Evolutionary conservation across 1,284 basidiomycete genomes (phyloP).

Genomic region (Cutaneotrichosporon sp.): DNA sequence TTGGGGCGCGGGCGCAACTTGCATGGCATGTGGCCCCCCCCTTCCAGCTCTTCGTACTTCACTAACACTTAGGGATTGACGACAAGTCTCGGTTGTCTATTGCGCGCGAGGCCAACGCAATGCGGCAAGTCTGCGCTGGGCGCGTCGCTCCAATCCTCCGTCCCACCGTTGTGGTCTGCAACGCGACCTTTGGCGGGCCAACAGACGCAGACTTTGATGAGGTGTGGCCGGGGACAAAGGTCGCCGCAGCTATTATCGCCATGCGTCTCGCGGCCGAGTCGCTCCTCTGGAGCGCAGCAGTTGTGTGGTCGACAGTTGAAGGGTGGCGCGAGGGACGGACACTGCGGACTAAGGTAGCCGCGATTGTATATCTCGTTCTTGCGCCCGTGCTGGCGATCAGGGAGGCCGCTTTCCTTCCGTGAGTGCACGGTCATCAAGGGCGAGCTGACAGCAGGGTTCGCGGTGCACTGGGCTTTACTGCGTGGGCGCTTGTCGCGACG

Average conservation of each 20-base stretch:
- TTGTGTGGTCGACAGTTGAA: constrained; percentile 15
- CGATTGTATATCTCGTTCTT: constrained; percentile 12
- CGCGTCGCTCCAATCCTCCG: not conserved
- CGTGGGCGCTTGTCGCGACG: constrained; percentile 16
- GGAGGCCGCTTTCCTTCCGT: constrained; percentile 11
- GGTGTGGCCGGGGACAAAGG: not conserved
- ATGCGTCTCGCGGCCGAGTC: constrained; percentile 2
- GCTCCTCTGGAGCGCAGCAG: constrained; percentile 11
- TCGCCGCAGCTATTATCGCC: not conserved
- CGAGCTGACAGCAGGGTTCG: constrained; percentile 12
- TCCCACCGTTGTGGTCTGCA: not conserved
- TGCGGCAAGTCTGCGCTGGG: not conserved
- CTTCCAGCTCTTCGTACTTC: no score
- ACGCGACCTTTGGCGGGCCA: not conserved
- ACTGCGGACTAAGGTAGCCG: constrained; percentile 14
- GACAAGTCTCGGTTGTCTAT: not conserved
- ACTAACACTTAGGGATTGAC: not conserved
- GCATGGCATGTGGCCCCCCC: no score
- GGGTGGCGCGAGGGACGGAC: constrained; percentile 18
- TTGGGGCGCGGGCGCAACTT: no score
- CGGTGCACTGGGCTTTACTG: constrained; percentile 12
- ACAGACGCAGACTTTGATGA: not conserved
- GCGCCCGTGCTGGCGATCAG: constrained; percentile 11
- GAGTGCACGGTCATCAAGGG: not conserved
- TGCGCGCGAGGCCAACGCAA: not conserved